Conservation (phyloP, 495 filamentous ascomycete species). For the Neurospora sp. region DNA sequence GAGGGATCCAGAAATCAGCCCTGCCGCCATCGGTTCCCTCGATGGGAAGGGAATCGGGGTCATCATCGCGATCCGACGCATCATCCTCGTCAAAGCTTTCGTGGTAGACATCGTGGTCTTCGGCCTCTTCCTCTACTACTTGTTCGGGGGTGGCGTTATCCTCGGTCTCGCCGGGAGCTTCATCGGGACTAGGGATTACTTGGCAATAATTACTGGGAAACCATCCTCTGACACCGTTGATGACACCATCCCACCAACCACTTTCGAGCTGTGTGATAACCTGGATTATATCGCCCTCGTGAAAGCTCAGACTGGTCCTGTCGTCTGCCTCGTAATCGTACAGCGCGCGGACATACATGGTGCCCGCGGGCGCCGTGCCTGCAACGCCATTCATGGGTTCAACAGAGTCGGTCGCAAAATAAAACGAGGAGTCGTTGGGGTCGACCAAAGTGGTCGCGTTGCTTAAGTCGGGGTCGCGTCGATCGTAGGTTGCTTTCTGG, state of each 20-base stretch:
- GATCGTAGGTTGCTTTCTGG: slow-evolving; percentile 4
- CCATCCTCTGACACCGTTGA: slow-evolving; percentile 89
- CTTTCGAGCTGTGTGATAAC: slow-evolving; percentile 96
- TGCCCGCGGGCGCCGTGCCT: slow-evolving; percentile 60
- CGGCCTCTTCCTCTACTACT: slow-evolving; percentile 54
- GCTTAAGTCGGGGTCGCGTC: slow-evolving; percentile 14
- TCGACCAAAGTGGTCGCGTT: slow-evolving; percentile 26
- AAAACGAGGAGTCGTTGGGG: slow-evolving; percentile 13
- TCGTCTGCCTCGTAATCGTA: slow-evolving; percentile 98
- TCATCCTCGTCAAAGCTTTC: slow-evolving; percentile 27
- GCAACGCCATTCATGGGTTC: slow-evolving; percentile 59
- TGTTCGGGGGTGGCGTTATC: slow-evolving; percentile 20
- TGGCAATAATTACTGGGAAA: slow-evolving; percentile 98
- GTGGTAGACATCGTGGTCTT: slow-evolving; percentile 37
- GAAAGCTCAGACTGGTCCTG: slow-evolving; percentile 91
- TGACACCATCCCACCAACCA: slow-evolving; percentile 98
- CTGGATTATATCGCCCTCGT: slow-evolving; percentile 90
- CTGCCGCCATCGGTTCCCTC: slow-evolving; percentile 62
- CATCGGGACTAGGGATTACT: slow-evolving; percentile 64
- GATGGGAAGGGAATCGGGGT: slow-evolving; percentile 51
- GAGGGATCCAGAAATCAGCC: slow-evolving; percentile 96
- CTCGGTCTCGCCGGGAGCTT: slow-evolving; percentile 55
- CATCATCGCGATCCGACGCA: slow-evolving; percentile 28
- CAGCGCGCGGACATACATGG: slow-evolving; percentile 86
- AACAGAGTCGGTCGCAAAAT: slow-evolving; percentile 9